Conservation (phyloP, 306 rosid genomes). For the Prosopis cineraria region DNA sequence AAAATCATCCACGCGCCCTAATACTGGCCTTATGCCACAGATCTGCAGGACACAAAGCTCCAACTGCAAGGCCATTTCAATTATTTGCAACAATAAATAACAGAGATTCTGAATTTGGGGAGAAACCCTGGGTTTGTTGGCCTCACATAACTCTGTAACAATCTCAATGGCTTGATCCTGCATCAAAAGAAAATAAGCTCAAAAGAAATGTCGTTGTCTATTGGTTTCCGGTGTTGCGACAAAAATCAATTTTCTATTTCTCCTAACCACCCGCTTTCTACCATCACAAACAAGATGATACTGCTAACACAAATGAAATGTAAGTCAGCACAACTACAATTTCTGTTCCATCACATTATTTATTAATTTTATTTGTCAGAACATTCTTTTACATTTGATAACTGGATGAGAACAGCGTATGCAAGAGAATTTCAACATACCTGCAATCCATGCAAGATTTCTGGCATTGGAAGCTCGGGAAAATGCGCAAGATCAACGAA, state of each 20-base stretch:
- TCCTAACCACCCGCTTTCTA: not conserved
- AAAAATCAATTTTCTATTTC: not conserved
- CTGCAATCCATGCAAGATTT: conserved; percentile 92
- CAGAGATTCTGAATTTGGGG: conserved; percentile 56
- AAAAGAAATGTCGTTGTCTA: conserved; percentile 13
- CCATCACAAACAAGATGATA: not conserved
- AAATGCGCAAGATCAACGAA: conserved; percentile 91
- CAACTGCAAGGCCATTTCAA: conserved; percentile 91
- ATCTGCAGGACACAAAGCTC: conserved; percentile 88
- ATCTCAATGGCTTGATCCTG: conserved; percentile 87
- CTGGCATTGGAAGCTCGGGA: conserved; percentile 98
- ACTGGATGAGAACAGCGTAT: conserved; percentile 11
- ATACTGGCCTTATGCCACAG: conserved; percentile 88
- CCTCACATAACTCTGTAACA: conserved; percentile 65
- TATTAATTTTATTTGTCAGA: not conserved
- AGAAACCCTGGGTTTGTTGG: conserved; percentile 49
- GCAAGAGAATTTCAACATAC: conserved; percentile 37
- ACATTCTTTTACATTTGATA: not conserved
- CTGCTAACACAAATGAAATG: not conserved
- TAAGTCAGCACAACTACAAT: not conserved
- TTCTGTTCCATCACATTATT: not conserved
- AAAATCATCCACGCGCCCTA: conserved; percentile 90
- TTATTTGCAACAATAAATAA: conserved; percentile 66
- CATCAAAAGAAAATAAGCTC: conserved; percentile 35
- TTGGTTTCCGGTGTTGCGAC: not conserved